phyloP scores from a whole-genome alignment of 495 filamentous ascomycete species.

The Penicillium malachiteum region DNA sequence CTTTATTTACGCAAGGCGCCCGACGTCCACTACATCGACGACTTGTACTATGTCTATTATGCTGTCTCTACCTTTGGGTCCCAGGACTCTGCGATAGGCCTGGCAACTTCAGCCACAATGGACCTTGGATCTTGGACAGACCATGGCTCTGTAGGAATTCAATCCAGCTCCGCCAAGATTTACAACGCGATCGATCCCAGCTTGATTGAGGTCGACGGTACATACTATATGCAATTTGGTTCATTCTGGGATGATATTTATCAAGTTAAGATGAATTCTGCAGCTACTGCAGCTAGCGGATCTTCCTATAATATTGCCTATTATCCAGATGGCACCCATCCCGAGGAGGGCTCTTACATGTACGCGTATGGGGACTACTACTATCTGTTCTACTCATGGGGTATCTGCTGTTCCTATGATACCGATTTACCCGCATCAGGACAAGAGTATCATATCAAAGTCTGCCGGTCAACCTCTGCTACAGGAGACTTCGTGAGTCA shows the following conservation, averaged over 20 bases:
- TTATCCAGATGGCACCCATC: slow-evolving; percentile 49
- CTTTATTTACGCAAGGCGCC: slow-evolving; percentile 54
- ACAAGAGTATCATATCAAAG: slow-evolving; percentile 69
- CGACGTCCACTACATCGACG: slow-evolving; percentile 56
- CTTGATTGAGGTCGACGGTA: slow-evolving; percentile 49
- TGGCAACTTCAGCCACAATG: slow-evolving; percentile 63
- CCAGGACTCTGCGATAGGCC: slow-evolving; percentile 64
- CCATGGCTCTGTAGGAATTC: slow-evolving; percentile 52
- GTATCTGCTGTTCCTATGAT: slow-evolving; percentile 65
- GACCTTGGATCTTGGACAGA: slow-evolving; percentile 60
- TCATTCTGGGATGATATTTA: slow-evolving; percentile 71
- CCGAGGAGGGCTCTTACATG: slow-evolving; percentile 60
- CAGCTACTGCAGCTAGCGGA: slow-evolving; percentile 37
- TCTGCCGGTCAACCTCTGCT: slow-evolving; percentile 58
- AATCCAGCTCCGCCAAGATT: slow-evolving; percentile 38
- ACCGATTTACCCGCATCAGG: slow-evolving; percentile 51
- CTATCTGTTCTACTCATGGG: slow-evolving; percentile 69
- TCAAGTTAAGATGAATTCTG: slow-evolving; percentile 58
- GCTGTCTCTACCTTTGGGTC: slow-evolving; percentile 65
- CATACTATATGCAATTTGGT: slow-evolving; percentile 63
- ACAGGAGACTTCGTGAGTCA: slow-evolving; percentile 55
- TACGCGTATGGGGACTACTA: slow-evolving; percentile 60
- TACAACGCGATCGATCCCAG: slow-evolving; percentile 78
- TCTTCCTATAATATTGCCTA: slow-evolving; percentile 53
- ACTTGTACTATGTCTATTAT: slow-evolving; percentile 70